Percentiles rank a stretch among this genome's conserved stretches.
Evolutionary conservation across 495 filamentous ascomycete genomes (phyloP).

Genomic region (Daldinia caldariorum): DNA sequence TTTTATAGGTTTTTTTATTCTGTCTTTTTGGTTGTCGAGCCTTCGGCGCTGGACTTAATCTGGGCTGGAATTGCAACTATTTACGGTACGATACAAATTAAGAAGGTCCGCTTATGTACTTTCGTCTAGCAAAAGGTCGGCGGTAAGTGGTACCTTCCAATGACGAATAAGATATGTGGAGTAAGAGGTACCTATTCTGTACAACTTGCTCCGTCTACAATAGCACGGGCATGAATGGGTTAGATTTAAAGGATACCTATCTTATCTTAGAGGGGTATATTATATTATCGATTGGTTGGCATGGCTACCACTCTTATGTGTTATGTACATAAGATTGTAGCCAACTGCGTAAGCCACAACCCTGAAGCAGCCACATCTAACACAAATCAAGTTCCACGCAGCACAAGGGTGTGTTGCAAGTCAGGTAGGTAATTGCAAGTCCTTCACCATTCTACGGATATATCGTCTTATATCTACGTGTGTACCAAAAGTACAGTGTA

Average conservation of each 20-base stretch:
- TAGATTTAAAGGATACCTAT: constrained; percentile 16
- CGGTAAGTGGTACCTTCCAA: constrained; percentile 17
- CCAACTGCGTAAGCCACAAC: constrained; percentile 17
- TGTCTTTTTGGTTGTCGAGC: constrained; percentile 36
- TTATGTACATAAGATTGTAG: too few relatives aligned
- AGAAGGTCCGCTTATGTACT: constrained; percentile 4
- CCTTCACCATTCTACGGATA: background rate
- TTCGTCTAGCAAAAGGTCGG: constrained; percentile 2
- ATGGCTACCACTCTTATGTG: constrained; percentile 30
- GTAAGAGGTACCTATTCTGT: constrained; percentile 7
- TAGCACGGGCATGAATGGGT: background rate
- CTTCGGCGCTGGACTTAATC: constrained; percentile 33
- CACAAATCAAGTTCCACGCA: too few relatives aligned
- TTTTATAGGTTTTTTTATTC: too few relatives aligned
- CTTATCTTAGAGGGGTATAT: constrained; percentile 37
- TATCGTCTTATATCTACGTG: background rate
- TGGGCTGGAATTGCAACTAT: constrained; percentile 36
- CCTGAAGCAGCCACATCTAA: constrained; percentile 15
- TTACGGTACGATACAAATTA: constrained; percentile 21
- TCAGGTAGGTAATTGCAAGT: background rate
- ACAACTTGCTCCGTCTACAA: background rate
- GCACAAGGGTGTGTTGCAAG: too few relatives aligned
- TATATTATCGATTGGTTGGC: constrained; percentile 37
- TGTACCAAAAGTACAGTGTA: background rate
- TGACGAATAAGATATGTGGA: constrained; percentile 5